A percentile compares a stretch with the other conserved stretches of the same genome.
Evolutionary conservation across 345 rosid genomes (phyloP).

Genomic region (Bruguiera sexangula): DNA sequence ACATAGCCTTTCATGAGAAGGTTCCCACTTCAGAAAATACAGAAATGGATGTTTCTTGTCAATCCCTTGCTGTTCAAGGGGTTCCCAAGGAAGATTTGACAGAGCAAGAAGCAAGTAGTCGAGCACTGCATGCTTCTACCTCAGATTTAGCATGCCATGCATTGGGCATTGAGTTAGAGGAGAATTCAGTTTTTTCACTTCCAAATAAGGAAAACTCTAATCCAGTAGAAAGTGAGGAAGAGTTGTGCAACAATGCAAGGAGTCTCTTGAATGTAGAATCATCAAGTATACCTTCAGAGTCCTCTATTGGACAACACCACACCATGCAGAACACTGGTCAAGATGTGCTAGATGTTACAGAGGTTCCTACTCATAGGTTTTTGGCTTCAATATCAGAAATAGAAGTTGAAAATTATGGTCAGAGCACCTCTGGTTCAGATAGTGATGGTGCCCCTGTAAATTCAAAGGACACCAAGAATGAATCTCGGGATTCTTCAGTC

Average conservation of each 20-base stretch:
- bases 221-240: conserved; percentile 41
- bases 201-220: conserved; percentile 23
- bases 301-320: conserved; percentile 29
- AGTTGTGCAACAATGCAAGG: conserved; percentile 29
- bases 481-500: conserved; percentile 38
- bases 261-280: conserved; percentile 37
- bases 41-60: conserved; percentile 27
- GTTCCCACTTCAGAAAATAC: conserved; percentile 32
- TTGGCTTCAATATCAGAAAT: conserved; percentile 63
- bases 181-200: conserved; percentile 26
- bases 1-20: conserved; percentile 34
- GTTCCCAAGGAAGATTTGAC: conserved; percentile 21
- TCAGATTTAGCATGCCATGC: conserved; percentile 29
- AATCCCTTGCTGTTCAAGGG: conserved; percentile 23
- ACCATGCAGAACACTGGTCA: conserved; percentile 17
- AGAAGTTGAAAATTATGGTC: conserved; percentile 44
- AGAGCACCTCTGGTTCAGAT: conserved; percentile 30
- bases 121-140: conserved; percentile 40
- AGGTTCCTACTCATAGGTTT: conserved; percentile 36
- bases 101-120: conserved; percentile 31
- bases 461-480: conserved; percentile 37
- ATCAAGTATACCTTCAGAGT: conserved; percentile 35
- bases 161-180: conserved; percentile 36
- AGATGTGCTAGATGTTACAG: conserved; percentile 36
- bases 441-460: conserved; percentile 36